A percentile compares a stretch with the other conserved stretches of the same genome.
Evolutionary conservation across 768 basidiomycete genomes (phyloP).

Genomic region (Sistotremastrum niveocremeum): DNA sequence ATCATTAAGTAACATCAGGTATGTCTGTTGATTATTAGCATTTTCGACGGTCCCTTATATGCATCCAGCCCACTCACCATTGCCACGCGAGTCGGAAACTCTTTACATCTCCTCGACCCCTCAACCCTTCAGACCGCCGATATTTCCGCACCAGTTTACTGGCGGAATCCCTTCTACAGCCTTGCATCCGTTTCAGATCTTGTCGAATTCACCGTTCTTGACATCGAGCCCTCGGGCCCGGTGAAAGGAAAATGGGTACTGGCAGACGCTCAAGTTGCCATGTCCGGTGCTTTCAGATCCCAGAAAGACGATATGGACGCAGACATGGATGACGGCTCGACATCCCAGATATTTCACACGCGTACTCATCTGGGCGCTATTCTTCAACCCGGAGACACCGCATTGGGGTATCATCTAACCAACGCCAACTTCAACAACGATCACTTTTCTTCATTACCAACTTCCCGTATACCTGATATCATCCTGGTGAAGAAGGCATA

Average conservation of each 20-base stretch:
- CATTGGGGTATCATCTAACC: slow-evolving; percentile 79
- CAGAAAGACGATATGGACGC: slow-evolving; percentile 30
- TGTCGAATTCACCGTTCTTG: slow-evolving; percentile 89
- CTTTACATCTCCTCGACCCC: slow-evolving; percentile 84
- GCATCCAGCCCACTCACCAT: slow-evolving; percentile 53
- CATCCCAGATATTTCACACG: slow-evolving; percentile 84
- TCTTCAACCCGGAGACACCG: slow-evolving; percentile 91
- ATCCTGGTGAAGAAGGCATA: slow-evolving; percentile 93
- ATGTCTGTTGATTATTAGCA: slow-evolving; percentile 5
- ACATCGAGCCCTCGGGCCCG: slow-evolving; percentile 74
- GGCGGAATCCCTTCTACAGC: slow-evolving; percentile 82
- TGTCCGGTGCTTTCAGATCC: slow-evolving; percentile 67
- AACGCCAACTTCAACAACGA: slow-evolving; percentile 90
- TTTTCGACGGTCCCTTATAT: not conserved
- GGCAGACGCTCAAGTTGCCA: slow-evolving; percentile 81
- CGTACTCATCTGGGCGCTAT: slow-evolving; percentile 91
- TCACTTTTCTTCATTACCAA: slow-evolving; percentile 55
- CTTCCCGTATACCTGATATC: slow-evolving; percentile 72
- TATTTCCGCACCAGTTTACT: slow-evolving; percentile 65
- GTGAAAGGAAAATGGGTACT: slow-evolving; percentile 68
- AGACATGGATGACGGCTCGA: slow-evolving; percentile 41
- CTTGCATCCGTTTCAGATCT: slow-evolving; percentile 76
- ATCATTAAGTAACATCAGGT: slow-evolving; percentile 70
- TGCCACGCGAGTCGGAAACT: slow-evolving; percentile 85
- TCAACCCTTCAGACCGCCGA: slow-evolving; percentile 76